Base-by-base conservation (phyloP, 2,329 filamentous ascomycete genomes). In the Aspergillus glaucus region DNA sequence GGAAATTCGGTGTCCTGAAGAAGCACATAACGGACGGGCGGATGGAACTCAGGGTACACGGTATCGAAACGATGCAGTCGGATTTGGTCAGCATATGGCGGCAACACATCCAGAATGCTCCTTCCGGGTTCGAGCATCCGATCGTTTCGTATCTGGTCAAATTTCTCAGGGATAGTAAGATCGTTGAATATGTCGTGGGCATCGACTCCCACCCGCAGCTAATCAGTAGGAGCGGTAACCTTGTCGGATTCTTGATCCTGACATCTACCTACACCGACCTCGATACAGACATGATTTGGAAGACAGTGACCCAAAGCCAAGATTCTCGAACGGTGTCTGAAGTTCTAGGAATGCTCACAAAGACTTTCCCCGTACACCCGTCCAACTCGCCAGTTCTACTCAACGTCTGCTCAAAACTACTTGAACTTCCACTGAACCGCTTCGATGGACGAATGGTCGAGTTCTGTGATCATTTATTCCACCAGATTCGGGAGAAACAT, bases 131-230 rank as follows among this genome's bases (percentile, higher is more conserved):
- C 30, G 64, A 72, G 40, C 73, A 77, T 57, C 75, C 78, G 1
- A 75, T 88, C 44, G 73, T 92, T 54, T 75, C 79, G 10, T 85
- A 86, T 57, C 73, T 94, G 46, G 82, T 87, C 4, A 74, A 80
- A 21, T 85, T 87, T 55, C 74, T 97, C 30, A 75, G 85, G 14
- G 71, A 77, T 6, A 85, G 86, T 36, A 82, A 84, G 46, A 74
- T 97, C 22, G 80, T 95, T 21, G 82, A 90, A 50, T 97, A 96
- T 67, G 83, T 98, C 42, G 80, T 96, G 45, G 88, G 92, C 2
- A 84, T 92, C 12, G 90, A 90, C 48, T 96, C 92, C 28, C 93
- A 97, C 62, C 89, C 91, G 1, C 90, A 95, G 62, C 82, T 97
- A 46, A 93, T 94, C 17, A 77, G 79, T 32, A 83, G 90, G 56